Evolutionary conservation across 1,284 basidiomycete species (phyloP).

Genomic region (Fistulina hepatica): DNA sequence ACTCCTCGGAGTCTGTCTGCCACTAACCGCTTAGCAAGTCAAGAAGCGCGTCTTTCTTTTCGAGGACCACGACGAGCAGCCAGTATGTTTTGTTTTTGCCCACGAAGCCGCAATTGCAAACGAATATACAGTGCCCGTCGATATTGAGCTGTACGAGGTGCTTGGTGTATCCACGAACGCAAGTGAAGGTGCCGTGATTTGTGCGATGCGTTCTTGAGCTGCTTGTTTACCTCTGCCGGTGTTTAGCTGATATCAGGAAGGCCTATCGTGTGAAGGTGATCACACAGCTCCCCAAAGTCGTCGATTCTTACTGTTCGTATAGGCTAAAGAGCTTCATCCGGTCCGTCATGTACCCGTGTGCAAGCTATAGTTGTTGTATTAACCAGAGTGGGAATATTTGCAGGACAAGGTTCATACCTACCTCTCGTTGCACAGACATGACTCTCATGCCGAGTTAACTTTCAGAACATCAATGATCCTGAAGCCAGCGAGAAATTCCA

Average conservation of each 20-base stretch:
- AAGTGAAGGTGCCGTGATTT: conserved; percentile 44
- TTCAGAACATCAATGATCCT: conserved; percentile 72
- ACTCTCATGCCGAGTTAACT: conserved; percentile 14
- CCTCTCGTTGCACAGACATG: conserved; percentile 2
- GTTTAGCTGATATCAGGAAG: conserved; percentile 76
- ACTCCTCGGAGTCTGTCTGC: not conserved
- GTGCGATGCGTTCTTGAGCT: conserved; percentile 2
- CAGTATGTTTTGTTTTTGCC: not conserved
- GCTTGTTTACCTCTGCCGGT: conserved; percentile 12
- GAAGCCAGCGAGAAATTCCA: conserved; percentile 75
- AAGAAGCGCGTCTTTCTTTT: conserved; percentile 7
- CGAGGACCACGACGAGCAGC: no score
- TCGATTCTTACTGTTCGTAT: conserved; percentile 16
- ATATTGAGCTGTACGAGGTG: conserved; percentile 72
- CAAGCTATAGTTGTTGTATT: not conserved
- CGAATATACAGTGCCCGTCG: conserved; percentile 46
- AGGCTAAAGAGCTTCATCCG: conserved; percentile 87
- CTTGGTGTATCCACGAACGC: conserved; percentile 63
- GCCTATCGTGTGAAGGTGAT: conserved; percentile 83
- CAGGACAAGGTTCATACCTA: conserved; percentile 53
- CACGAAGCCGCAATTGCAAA: conserved; percentile 7
- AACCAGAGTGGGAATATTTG: conserved; percentile 6
- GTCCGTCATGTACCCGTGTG: conserved; percentile 40
- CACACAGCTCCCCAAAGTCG: conserved; percentile 8
- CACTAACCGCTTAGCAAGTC: not conserved